Evolutionary conservation across 192 early-diverging fungal species (phyloP).

Genomic region (Rhizophagus clarus): DNA sequence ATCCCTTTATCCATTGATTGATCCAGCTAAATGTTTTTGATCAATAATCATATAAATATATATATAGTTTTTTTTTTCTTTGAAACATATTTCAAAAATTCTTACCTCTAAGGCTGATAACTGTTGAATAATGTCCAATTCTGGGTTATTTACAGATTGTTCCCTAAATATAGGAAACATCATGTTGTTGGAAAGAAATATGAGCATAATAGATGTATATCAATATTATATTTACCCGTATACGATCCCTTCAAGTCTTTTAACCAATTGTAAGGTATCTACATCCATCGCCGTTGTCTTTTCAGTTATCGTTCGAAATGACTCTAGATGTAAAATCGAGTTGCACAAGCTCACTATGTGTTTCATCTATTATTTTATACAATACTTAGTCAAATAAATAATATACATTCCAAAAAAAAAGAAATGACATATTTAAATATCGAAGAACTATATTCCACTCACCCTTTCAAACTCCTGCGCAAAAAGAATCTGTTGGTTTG

Average conservation of each 20-base stretch:
- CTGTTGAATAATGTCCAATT: constrained; percentile 10
- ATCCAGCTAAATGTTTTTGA: background rate
- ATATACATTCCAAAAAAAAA: background rate
- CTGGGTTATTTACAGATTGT: background rate
- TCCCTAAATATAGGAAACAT: background rate
- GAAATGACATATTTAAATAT: no score
- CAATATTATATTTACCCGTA: background rate
- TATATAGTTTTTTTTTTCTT: background rate
- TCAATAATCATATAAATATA: no score
- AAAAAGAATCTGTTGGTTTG: constrained; percentile 24
- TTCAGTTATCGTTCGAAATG: constrained; percentile 24
- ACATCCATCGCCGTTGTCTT: constrained; percentile 26
- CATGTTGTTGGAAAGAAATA: background rate
- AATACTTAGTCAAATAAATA: background rate
- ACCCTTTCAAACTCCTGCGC: constrained; percentile 31
- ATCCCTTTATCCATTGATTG: background rate
- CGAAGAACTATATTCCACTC: background rate
- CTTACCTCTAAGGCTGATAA: background rate
- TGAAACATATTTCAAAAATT: background rate
- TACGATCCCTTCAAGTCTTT: background rate
- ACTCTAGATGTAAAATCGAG: constrained; percentile 27
- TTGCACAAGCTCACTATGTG: constrained; percentile 18
- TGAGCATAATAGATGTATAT: background rate
- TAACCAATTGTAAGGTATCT: constrained; percentile 24
- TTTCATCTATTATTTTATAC: constrained; percentile 4